phyloP scores from a whole-genome alignment of 2,329 filamentous ascomycete genomes.

The Sclerotinia borealis region DNA sequence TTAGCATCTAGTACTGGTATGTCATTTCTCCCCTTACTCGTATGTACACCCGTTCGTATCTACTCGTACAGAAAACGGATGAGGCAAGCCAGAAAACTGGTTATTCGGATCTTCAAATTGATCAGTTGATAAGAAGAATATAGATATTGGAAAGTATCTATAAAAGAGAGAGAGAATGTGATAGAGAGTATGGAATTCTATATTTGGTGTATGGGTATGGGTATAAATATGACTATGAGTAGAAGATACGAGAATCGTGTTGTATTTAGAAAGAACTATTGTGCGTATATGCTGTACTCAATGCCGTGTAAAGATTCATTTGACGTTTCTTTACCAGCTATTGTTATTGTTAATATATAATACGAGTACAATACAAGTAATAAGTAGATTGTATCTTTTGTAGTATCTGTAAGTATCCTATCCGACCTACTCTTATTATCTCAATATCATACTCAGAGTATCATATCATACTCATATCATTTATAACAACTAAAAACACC shows the following conservation, averaged over 20 bases:
- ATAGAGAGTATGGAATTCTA: not conserved
- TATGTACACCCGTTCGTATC: too few relatives aligned
- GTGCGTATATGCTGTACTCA: not conserved
- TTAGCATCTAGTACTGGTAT: not conserved
- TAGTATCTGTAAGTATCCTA: not conserved
- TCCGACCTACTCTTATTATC: not conserved
- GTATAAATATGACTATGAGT: too few relatives aligned
- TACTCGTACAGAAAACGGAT: too few relatives aligned
- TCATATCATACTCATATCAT: too few relatives aligned
- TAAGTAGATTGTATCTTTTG: too few relatives aligned
- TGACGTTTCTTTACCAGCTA: not conserved
- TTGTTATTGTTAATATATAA: not conserved
- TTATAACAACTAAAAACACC: not conserved
- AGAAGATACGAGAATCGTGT: conserved; percentile 2
- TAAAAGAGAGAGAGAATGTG: too few relatives aligned
- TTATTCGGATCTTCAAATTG: not conserved
- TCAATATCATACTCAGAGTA: not conserved
- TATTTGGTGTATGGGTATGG: not conserved
- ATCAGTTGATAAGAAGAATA: not conserved
- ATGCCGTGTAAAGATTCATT: not conserved
- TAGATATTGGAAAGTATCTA: too few relatives aligned
- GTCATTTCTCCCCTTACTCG: too few relatives aligned
- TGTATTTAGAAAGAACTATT: not conserved
- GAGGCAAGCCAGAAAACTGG: not conserved
- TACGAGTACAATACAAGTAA: not conserved